Evolutionary conservation across 441 rosid genomes (phyloP).

Genomic region (Populus hybrid): DNA sequence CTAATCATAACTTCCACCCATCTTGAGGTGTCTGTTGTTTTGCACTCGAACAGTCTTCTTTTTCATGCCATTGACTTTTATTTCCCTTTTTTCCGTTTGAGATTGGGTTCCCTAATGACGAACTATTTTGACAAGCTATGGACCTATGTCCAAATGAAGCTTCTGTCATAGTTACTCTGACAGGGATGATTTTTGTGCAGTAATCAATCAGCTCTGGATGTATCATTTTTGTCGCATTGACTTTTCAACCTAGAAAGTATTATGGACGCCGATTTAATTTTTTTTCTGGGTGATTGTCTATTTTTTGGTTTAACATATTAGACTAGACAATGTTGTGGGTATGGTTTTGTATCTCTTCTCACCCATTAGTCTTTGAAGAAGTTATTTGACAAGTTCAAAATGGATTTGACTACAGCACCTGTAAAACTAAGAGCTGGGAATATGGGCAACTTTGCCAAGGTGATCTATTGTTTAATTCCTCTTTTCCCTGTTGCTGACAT

Average conservation of each 20-base stretch:
- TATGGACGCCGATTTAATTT: background rate
- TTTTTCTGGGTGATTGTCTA: background rate
- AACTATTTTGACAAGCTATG: constrained; percentile 39
- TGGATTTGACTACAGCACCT: background rate
- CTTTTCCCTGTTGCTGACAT: constrained; percentile 66
- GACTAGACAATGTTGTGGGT: background rate
- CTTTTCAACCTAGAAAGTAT: background rate
- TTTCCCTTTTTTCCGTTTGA: background rate
- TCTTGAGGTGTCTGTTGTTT: background rate
- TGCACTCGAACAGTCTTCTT: background rate
- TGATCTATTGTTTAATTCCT: constrained; percentile 41
- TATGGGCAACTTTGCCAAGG: constrained; percentile 55
- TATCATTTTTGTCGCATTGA: background rate
- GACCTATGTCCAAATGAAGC: constrained; percentile 54
- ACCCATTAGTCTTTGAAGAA: background rate
- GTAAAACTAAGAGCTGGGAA: background rate
- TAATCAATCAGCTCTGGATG: background rate
- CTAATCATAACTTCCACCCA: background rate
- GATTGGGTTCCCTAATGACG: constrained; percentile 43
- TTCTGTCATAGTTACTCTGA: constrained; percentile 71
- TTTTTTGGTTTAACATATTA: background rate
- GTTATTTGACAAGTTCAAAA: no score
- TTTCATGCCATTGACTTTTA: background rate
- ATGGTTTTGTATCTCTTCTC: background rate
- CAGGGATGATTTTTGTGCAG: constrained; percentile 19